Evolutionary conservation across 139 green algal species (phyloP).

Genomic region (Chlorella sp.): DNA sequence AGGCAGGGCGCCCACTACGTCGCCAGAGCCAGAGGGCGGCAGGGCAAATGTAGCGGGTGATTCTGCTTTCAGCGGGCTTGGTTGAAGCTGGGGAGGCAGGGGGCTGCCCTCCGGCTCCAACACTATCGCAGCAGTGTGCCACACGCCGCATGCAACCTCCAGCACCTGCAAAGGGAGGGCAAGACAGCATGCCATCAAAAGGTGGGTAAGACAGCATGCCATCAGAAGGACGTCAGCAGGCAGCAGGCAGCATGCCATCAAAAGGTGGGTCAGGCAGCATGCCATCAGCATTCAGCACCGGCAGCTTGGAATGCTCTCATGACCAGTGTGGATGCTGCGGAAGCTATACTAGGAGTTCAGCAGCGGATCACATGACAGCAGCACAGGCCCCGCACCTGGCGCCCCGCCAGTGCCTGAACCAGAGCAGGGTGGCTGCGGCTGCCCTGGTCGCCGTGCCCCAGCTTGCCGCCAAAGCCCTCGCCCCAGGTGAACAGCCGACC

Average conservation of each 20-base stretch:
- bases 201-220: no score
- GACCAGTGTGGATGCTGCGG: no score
- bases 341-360: no score
- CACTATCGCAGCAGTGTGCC: conserved; percentile 90
- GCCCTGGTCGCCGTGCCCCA: conserved; percentile 81
- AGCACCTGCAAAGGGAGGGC: conserved; percentile 42
- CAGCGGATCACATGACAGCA: no score
- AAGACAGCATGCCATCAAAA: no score
- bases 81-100: neutral
- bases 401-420: conserved; percentile 59
- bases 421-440: conserved; percentile 39
- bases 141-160: conserved; percentile 87
- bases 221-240: no score
- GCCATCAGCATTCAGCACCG: no score
- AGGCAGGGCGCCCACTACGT: neutral
- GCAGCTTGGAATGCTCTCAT: no score
- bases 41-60: no score
- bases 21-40: neutral
- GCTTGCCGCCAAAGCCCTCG: conserved; percentile 88
- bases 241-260: no score
- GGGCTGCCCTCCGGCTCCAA: conserved; percentile 13
- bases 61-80: conserved; percentile 14
- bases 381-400: neutral
- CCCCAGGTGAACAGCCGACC: conserved; percentile 94
- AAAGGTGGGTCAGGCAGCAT: no score